Base-by-base conservation (phyloP, 1,139 yeast genomes). In the Taphrina pruni region DNA sequence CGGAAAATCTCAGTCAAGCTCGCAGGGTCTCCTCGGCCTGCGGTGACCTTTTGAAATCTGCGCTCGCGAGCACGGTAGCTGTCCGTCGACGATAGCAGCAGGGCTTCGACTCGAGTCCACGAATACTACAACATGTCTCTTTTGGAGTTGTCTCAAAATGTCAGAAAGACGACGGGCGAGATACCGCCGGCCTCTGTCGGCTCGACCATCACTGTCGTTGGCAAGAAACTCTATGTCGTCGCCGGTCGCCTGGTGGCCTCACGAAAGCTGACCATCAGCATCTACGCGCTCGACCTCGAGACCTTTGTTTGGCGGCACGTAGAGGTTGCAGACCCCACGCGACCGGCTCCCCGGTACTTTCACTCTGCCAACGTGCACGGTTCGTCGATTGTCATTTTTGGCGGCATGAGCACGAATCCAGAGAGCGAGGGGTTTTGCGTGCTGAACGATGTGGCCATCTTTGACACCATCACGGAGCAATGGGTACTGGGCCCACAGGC, bases 161-260 rank as follows among this genome's bases (percentile, higher is more conserved):
- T 39, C 32, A 17, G 45, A 20, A 17, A 32, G 46, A 68, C 71
- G 12, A 41, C 54, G 4, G 74, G 74, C 36, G 64, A 60, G 7
- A 66, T 73, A n/a, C 75, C 75, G 8, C 73, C 74, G 20, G 72
- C 70, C 38, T 62, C 73, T 21, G 66, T 71, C 50, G 75, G 75
- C 7, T 64, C 73, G 9, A 72, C 74, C 9, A 35, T 56, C 45
- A 60, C 72, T 7, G 52, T 61, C 20, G 58, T 57, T n/a, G 72
- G 69, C n/a, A 48, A 66, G 41, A 57, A 60, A n/a, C 52, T 72
- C 38, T 73, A 60, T 52, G 72, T 73, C 11, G 70, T 71, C 48
- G 75, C 74, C 45, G 75, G 75, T 12, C 72, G 73, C 32, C 60
- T 70, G 41, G 74, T 66, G 21, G 26, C 68, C 17, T 43, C 70